Evolutionary conservation across 176 grass and related monocot genomes (phyloP), one percentile per base, ranked within the genome.

Genomic region (Lolium multiflorum): DNA sequence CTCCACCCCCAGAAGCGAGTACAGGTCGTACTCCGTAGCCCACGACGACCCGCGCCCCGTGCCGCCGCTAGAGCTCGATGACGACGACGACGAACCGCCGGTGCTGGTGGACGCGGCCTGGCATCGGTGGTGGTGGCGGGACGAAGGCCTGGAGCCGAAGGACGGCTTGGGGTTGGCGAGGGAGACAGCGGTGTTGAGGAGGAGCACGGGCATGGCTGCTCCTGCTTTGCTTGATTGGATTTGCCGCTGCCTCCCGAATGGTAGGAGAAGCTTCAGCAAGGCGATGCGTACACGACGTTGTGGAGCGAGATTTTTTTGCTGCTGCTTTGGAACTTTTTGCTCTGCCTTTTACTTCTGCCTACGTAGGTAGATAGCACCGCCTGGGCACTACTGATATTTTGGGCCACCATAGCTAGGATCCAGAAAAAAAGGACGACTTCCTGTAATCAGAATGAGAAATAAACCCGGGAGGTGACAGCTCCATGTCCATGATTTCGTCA

Each of bases 1-100:
- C 46, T 96, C 88, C 82, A 98, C 90, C 10, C 96, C 96, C 8
- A 98, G 87, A 5, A 98, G 85, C 73, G 94, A 88, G 81, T 98
- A 98, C 24, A 98, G 86, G 84, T 98, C 90, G 75, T 91, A 92
- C 22, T 98, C 96, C 10, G 62, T 87, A 16, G 87, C 61, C 96
- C 96, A 98, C 51, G 93, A 91, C 12, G 65, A 39, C 2, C 83
- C 52, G 9, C 74, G 73, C 31, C 31, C 31, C 31, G 31, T 3
- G 20, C 52, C 15, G 11, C n/a, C 68, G n/a, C 51, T 21, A 51
- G 79, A 67, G 17, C 49, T 20, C 0, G 31, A 35, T 35, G 57
- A 79, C 38, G n/a, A 46, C 6, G 70, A 73, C 0, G 55, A 60
- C 10, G 57, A 79, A 0, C 22, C 28, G 20, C 69, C 70, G 71